phyloP scores from a whole-genome alignment of 164 flowering plant genomes.

The Cinnamomum chago region DNA sequence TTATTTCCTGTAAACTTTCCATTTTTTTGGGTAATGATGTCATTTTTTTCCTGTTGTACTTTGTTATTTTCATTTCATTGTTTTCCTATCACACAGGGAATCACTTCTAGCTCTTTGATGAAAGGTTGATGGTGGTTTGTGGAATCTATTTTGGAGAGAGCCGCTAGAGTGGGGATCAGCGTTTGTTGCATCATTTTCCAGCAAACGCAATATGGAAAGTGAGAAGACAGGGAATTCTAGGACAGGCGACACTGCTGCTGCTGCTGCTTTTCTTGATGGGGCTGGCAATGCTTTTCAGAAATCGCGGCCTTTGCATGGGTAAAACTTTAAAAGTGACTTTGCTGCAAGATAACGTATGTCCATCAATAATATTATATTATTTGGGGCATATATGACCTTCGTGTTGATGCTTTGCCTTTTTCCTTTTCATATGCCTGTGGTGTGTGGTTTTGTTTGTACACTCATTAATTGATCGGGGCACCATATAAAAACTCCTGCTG shows the following conservation, averaged over 20 bases:
- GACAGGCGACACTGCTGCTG: slow-evolving; percentile 15
- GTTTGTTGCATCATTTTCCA: slow-evolving; percentile 33
- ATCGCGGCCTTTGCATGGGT: slow-evolving; percentile 62
- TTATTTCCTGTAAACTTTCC: neutral
- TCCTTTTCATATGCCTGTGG: neutral
- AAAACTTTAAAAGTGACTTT: slow-evolving; percentile 3
- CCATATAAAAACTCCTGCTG: too few relatives aligned
- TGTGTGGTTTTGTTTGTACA: neutral
- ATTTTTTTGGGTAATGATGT: too few relatives aligned
- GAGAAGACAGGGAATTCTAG: slow-evolving; percentile 25
- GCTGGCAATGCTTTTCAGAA: slow-evolving; percentile 32
- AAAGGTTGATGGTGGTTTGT: slow-evolving; percentile 41
- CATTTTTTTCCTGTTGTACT: neutral
- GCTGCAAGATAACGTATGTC: neutral
- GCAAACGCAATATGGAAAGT: slow-evolving; percentile 46
- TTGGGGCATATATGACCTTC: neutral
- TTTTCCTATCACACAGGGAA: slow-evolving; percentile 15
- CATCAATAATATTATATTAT: too few relatives aligned
- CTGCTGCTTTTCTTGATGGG: slow-evolving; percentile 29
- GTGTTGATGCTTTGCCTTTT: neutral
- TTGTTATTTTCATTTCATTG: slow-evolving; percentile 6
- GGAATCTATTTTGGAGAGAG: slow-evolving; percentile 25
- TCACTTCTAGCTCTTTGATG: slow-evolving; percentile 6
- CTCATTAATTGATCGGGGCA: neutral
- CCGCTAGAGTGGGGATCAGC: slow-evolving; percentile 39